phyloP scores from a whole-genome alignment of 352 stramenopile genomes.

The Plasmopara viticola region DNA sequence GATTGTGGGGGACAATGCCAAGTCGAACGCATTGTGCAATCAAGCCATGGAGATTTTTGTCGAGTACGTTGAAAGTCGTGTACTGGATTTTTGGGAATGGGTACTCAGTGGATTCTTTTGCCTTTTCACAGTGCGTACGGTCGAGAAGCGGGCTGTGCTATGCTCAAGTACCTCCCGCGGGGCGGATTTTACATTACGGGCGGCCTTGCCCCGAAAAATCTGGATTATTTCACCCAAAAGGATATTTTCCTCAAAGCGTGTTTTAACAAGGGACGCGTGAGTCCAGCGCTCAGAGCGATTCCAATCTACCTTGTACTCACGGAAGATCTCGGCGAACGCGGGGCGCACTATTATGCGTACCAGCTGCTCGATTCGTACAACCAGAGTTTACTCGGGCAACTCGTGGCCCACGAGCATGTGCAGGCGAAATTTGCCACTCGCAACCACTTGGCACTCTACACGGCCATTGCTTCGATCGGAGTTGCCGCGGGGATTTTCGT shows the following conservation, averaged over 20 bases:
- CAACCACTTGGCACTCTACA: conserved; percentile 42
- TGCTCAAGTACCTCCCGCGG: conserved; percentile 94
- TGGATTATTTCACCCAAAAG: conserved; percentile 88
- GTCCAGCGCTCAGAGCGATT: conserved; percentile 58
- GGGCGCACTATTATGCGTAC: conserved; percentile 85
- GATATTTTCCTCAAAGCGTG: conserved; percentile 76
- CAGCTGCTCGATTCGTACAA: conserved; percentile 68
- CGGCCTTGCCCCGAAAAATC: conserved; percentile 95
- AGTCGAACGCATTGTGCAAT: conserved; percentile 74
- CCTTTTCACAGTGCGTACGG: conserved; percentile 80
- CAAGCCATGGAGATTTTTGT: conserved; percentile 93
- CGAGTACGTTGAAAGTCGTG: conserved; percentile 62
- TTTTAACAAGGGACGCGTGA: conserved; percentile 88
- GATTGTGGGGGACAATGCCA: conserved; percentile 86
- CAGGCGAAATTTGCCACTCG: conserved; percentile 31
- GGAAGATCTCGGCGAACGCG: conserved; percentile 87
- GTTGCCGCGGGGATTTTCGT: conserved; percentile 29
- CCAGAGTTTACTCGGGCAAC: conserved; percentile 26
- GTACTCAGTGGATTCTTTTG: neutral
- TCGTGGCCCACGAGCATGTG: conserved; percentile 23
- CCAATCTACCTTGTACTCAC: conserved; percentile 87
- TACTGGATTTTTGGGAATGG: neutral
- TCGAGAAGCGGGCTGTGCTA: conserved; percentile 89
- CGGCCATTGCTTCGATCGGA: conserved; percentile 31
- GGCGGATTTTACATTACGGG: conserved; percentile 97